Conservation (phyloP, 495 filamentous ascomycete genomes). For the Aspergillus sclerotioniger region DNA sequence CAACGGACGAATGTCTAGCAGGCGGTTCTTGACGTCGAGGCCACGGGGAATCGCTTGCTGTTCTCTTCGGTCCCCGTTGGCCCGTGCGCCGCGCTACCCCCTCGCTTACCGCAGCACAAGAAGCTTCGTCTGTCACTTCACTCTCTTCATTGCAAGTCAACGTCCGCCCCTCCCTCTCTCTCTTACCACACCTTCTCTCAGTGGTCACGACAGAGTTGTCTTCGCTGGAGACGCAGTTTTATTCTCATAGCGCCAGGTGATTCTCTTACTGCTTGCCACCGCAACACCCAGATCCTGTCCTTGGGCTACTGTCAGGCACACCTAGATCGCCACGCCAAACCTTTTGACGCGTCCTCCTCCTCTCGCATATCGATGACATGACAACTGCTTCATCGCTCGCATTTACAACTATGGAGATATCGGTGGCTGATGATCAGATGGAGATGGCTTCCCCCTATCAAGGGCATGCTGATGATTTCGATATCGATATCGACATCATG, state of each 20-base stretch:
- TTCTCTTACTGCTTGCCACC: neutral
- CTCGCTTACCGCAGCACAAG: conserved; percentile 43
- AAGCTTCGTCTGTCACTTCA: conserved; percentile 13
- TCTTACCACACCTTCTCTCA: neutral
- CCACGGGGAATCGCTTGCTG: conserved; percentile 44
- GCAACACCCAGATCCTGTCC: neutral
- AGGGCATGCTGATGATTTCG: conserved; percentile 62
- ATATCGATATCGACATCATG: conserved; percentile 71
- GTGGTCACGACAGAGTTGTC: neutral
- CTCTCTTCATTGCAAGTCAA: conserved; percentile 9
- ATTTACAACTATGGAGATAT: conserved; percentile 42
- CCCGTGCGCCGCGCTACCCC: conserved; percentile 37
- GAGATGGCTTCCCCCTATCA: conserved; percentile 51
- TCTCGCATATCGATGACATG: conserved; percentile 34
- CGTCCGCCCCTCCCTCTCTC: neutral
- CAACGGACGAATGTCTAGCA: conserved; percentile 7
- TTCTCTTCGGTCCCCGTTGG: conserved; percentile 43
- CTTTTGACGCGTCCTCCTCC: conserved; percentile 21
- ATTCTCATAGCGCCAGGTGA: neutral
- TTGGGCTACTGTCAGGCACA: conserved; percentile 4
- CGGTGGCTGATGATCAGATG: conserved; percentile 49
- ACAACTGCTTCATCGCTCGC: conserved; percentile 34
- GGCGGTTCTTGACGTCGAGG: conserved; percentile 18
- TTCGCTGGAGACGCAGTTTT: neutral
- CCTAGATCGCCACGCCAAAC: conserved; percentile 21